phyloP scores from a whole-genome alignment of 2,329 filamentous ascomycete genomes.

The Parastagonospora avenae region DNA sequence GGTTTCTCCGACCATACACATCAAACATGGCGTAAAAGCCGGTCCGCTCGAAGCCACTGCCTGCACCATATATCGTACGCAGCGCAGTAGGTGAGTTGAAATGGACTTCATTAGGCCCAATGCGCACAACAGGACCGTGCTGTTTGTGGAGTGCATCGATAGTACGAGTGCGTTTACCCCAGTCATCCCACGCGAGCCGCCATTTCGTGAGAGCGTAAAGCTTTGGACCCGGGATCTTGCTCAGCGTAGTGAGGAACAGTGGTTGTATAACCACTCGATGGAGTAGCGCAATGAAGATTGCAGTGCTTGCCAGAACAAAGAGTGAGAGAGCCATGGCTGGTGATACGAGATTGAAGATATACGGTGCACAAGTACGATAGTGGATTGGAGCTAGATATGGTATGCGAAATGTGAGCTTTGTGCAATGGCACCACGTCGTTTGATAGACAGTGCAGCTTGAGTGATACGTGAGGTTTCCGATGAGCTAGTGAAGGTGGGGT shows the following conservation, averaged over 20 bases:
- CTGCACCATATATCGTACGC: constrained; percentile 61
- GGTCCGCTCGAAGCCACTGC: constrained; percentile 57
- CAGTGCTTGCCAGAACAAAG: background rate
- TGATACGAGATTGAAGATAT: background rate
- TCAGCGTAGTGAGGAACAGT: constrained; percentile 1
- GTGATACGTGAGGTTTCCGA: background rate
- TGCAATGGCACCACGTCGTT: no score
- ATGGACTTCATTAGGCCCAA: constrained; percentile 19
- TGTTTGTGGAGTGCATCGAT: constrained; percentile 52
- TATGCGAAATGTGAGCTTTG: no score
- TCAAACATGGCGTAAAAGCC: constrained; percentile 63
- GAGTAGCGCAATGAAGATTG: background rate
- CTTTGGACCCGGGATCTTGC: constrained; percentile 46
- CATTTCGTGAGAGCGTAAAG: constrained; percentile 52
- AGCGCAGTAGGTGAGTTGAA: constrained; percentile 52
- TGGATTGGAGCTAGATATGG: background rate
- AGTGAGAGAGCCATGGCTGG: background rate
- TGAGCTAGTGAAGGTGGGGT: constrained; percentile 9
- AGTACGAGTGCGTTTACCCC: constrained; percentile 49
- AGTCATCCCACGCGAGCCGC: constrained; percentile 55
- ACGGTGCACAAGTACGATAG: background rate
- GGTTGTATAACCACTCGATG: constrained; percentile 4
- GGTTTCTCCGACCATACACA: constrained; percentile 57
- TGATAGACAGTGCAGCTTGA: background rate
- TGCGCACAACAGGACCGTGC: constrained; percentile 17